phyloP scores from a whole-genome alignment of 441 rosid genomes.

The Daphne laureola region DNA sequence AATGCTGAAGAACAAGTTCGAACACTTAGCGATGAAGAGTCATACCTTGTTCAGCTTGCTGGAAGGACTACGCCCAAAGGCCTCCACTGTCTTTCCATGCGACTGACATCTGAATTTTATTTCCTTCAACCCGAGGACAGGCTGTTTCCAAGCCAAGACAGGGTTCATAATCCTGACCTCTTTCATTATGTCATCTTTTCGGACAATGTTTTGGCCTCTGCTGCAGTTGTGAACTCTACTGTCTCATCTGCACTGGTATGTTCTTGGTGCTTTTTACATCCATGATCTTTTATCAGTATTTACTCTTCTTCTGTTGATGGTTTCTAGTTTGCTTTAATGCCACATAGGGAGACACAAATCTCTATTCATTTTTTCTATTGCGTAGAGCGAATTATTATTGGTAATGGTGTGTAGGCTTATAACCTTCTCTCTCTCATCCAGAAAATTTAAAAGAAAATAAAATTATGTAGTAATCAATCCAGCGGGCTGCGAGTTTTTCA shows the following conservation, averaged over 20 bases:
- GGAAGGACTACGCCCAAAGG: slow-evolving; percentile 87
- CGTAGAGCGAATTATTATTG: no score
- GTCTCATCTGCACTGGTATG: slow-evolving; percentile 66
- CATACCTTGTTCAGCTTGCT: slow-evolving; percentile 69
- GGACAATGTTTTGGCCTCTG: slow-evolving; percentile 75
- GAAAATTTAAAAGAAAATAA: no score
- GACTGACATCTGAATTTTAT: slow-evolving; percentile 75
- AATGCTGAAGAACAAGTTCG: slow-evolving; percentile 69
- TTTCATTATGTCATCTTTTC: slow-evolving; percentile 78
- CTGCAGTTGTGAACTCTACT: slow-evolving; percentile 84
- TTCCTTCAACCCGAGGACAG: slow-evolving; percentile 58
- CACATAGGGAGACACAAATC: background rate
- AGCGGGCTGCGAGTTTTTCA: no score
- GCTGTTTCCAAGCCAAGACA: slow-evolving; percentile 55
- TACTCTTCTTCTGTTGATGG: slow-evolving; percentile 1
- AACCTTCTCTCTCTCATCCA: no score
- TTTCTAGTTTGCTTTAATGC: slow-evolving; percentile 3
- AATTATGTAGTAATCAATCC: no score
- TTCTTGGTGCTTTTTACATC: background rate
- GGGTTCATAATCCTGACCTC: slow-evolving; percentile 40
- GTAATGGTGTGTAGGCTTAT: no score
- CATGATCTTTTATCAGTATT: background rate
- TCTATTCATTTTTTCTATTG: no score
- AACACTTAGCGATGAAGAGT: slow-evolving; percentile 56
- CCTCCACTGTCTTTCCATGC: slow-evolving; percentile 86